Base-by-base conservation (phyloP, 495 filamentous ascomycete species). In the Apodospora peruviana region DNA sequence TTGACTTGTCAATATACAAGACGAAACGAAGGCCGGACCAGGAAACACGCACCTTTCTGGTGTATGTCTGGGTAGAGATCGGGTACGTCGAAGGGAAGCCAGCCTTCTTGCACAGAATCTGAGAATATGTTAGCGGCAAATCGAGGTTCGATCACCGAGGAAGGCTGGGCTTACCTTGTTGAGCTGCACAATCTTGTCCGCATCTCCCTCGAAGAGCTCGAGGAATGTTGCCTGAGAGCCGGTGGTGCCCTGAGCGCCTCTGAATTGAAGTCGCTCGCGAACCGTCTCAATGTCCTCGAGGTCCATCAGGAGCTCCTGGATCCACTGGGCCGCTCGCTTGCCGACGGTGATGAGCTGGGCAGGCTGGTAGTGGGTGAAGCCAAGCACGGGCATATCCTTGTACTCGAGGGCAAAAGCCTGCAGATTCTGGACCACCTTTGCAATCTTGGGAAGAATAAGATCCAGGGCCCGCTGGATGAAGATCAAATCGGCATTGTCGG, bases 401-500 rank as follows among this genome's bases (percentile, higher is more conserved):
- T 86, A 83, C 66, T 91, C 57, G 46, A 84, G 57, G 34, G 91
- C 86, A 64, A 96, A 96, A 5, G 75, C 56, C 37, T 81, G 74
- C 32, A 96, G 76, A 65, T 91, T 93, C 51, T 84, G 71, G 51
- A 97, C 86, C 48, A 93, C 85, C 36, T 78, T 88, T 14, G 91
- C 91, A 1, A 97, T 71, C 70, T 94, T 95, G 37, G 85, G 86
- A 14, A 94, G 79, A 5, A 96, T 64, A 45, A 95, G 74, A 59
- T 91, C 81, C 21, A 96, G 72, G 4, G 69, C 79, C 40, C 20
- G 34, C 4, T 84, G 75, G 47, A 91, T 71, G 62, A 96, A 82
- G 57, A 96, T 91, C 39, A 95, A 68, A 56, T 97, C 91, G 22
- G 87, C 84, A 53, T 95, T 95, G 62, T 97, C 91, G 38, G 43